Evolutionary conservation across 2,329 filamentous ascomycete genomes (phyloP).

Genomic region (Neoarthrinium moseri): DNA sequence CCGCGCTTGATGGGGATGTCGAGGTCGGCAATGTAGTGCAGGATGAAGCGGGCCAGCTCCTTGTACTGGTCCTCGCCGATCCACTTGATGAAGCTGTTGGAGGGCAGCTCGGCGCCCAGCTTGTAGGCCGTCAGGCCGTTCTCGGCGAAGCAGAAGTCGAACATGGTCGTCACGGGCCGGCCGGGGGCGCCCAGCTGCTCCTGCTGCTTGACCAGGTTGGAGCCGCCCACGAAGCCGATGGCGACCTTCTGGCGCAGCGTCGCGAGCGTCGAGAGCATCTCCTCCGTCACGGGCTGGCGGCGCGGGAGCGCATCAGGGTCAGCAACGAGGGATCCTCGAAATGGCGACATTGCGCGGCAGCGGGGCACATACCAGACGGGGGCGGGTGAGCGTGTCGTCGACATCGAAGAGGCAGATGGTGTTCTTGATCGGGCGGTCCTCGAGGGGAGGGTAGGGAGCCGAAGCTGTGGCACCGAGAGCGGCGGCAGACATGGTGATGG

Average conservation of each 20-base stretch:
- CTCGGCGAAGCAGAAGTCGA: slow-evolving; percentile 97
- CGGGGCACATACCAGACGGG: slow-evolving; percentile 62
- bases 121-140: slow-evolving; percentile 93
- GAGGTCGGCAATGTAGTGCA: slow-evolving; percentile 82
- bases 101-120: slow-evolving; percentile 71
- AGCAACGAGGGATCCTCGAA: slow-evolving; percentile 14
- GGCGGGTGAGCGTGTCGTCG: slow-evolving; percentile 84
- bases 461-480: slow-evolving; percentile 35
- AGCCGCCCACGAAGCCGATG: slow-evolving; percentile 91
- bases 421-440: slow-evolving; percentile 83
- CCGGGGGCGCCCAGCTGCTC: slow-evolving; percentile 80
- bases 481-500: background rate
- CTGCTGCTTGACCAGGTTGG: slow-evolving; percentile 89
- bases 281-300: slow-evolving; percentile 64
- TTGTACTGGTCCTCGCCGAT: slow-evolving; percentile 84
- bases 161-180: slow-evolving; percentile 74
- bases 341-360: background rate
- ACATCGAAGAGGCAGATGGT: slow-evolving; percentile 97
- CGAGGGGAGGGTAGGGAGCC: slow-evolving; percentile 59
- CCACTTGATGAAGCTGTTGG: slow-evolving; percentile 87
- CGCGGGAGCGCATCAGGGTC: slow-evolving; percentile 4
- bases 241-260: slow-evolving; percentile 82
- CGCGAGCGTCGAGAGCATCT: slow-evolving; percentile 80
- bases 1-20: slow-evolving; percentile 81
- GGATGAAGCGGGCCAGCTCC: slow-evolving; percentile 70